A percentile compares a stretch with the other conserved stretches of the same genome.
phyloP scores from a whole-genome alignment of 208 protist species.

The Leishmania tarentolae region DNA sequence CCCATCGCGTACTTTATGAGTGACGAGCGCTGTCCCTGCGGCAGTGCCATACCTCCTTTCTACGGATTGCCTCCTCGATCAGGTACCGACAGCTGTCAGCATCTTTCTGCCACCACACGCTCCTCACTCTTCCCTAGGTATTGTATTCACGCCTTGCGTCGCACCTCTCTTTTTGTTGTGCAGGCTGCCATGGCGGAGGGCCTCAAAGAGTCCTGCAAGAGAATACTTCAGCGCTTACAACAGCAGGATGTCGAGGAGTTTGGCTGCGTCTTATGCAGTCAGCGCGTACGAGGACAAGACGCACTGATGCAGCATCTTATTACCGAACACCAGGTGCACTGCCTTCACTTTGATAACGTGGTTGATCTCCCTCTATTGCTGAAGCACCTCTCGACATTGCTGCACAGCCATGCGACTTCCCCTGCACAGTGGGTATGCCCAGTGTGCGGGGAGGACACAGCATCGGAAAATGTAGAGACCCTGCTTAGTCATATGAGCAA shows the following conservation, averaged over 20 bases:
- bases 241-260: constrained; percentile 34
- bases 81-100: background rate
- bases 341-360: constrained; percentile 62
- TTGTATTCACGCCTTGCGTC: background rate
- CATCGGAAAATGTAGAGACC: background rate
- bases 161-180: background rate
- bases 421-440: constrained; percentile 45
- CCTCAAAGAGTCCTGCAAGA: constrained; percentile 49
- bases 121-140: background rate
- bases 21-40: background rate
- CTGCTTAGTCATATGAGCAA: constrained; percentile 30
- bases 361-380: constrained; percentile 55
- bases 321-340: constrained; percentile 40
- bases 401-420: constrained; percentile 6
- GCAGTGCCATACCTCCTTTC: background rate
- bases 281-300: constrained; percentile 48
- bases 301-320: constrained; percentile 64
- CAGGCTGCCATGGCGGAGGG: constrained; percentile 16
- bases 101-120: background rate
- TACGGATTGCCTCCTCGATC: background rate
- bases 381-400: constrained; percentile 23
- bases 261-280: constrained; percentile 53
- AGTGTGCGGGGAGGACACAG: constrained; percentile 41
- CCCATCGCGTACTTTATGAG: background rate
- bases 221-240: constrained; percentile 58